Conservation (phyloP, 1,284 basidiomycete species). For the Neotropicomus parvogracilis region DNA sequence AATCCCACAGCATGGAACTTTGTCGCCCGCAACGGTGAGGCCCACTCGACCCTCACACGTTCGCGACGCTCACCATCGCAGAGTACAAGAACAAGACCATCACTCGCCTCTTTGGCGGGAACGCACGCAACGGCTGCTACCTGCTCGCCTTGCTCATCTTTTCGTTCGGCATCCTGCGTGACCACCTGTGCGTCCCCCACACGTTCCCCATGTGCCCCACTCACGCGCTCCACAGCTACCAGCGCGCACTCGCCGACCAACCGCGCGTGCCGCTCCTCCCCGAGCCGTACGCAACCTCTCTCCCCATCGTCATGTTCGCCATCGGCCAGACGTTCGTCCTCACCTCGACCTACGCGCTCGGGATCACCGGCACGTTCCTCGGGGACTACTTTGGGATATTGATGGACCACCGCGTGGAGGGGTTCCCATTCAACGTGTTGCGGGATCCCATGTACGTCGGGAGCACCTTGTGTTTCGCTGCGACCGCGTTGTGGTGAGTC, state of each 20-base stretch:
- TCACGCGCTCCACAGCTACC: conserved; percentile 52
- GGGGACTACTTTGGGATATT: conserved; percentile 99
- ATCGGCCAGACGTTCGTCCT: conserved; percentile 81
- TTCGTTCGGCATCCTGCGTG: conserved; percentile 79
- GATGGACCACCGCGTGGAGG: conserved; percentile 82
- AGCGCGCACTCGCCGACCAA: conserved; percentile 69
- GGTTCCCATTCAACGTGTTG: conserved; percentile 95
- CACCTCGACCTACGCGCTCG: conserved; percentile 87
- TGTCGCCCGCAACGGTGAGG: conserved; percentile 83
- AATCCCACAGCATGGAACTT: conserved; percentile 97
- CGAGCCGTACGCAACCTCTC: conserved; percentile 53
- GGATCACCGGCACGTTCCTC: conserved; percentile 91
- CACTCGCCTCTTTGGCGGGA: conserved; percentile 76
- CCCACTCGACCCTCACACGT: no score
- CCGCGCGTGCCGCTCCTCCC: conserved; percentile 58
- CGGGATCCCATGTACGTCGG: conserved; percentile 96
- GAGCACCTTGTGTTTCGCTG: conserved; percentile 83
- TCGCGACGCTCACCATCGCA: conserved; percentile 30
- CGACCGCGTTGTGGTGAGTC: conserved; percentile 78
- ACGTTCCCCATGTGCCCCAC: neutral
- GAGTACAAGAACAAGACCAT: conserved; percentile 88
- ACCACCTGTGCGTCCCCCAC: conserved; percentile 63
- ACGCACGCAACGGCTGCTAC: conserved; percentile 79
- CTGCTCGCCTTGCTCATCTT: conserved; percentile 91
- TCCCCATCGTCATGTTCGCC: conserved; percentile 66